Evolutionary conservation across 1,139 yeast species (phyloP).

Genomic region (Yamadazyma dendronema): DNA sequence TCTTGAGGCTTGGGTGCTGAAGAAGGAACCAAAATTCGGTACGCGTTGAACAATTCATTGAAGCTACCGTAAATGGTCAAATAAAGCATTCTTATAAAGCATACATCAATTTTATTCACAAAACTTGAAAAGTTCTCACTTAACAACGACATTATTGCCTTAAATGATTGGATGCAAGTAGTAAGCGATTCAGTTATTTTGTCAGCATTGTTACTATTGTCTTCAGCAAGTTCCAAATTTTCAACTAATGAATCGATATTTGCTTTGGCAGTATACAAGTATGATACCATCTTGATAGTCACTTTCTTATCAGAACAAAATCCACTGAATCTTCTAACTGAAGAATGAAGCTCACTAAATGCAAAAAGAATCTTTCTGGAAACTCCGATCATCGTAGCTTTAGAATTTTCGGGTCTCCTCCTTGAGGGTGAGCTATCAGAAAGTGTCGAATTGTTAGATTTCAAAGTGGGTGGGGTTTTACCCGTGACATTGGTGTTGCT

Average conservation of each 20-base stretch:
- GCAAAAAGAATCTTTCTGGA: slow-evolving; percentile 58
- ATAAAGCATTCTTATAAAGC: slow-evolving; percentile 70
- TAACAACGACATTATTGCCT: slow-evolving; percentile 48
- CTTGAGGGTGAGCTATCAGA: slow-evolving; percentile 14
- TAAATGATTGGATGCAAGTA: slow-evolving; percentile 45
- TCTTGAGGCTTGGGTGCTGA: slow-evolving; percentile 9
- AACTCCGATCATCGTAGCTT: slow-evolving; percentile 41
- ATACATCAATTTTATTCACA: slow-evolving; percentile 59
- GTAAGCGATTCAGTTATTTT: slow-evolving; percentile 31
- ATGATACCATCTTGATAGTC: slow-evolving; percentile 56
- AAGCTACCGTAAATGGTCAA: slow-evolving; percentile 72
- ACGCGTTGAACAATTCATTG: slow-evolving; percentile 73
- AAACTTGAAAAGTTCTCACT: slow-evolving; percentile 47
- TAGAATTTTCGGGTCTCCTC: slow-evolving; percentile 9
- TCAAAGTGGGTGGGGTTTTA: slow-evolving; percentile 8
- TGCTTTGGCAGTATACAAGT: slow-evolving; percentile 54
- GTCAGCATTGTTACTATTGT: slow-evolving; percentile 28
- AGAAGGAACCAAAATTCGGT: slow-evolving; percentile 49
- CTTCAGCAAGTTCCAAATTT: slow-evolving; percentile 56
- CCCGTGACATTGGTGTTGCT: slow-evolving; percentile 4
- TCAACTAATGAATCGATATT: slow-evolving; percentile 61
- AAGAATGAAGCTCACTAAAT: slow-evolving; percentile 69
- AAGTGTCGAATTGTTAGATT: slow-evolving; percentile 1
- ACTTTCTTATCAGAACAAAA: slow-evolving; percentile 66
- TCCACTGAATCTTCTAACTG: slow-evolving; percentile 63